A percentile compares a stretch with the other conserved stretches of the same genome.
Evolutionary conservation across 208 protist genomes (phyloP).

Genomic region (Acanthamoeba healyi): DNA sequence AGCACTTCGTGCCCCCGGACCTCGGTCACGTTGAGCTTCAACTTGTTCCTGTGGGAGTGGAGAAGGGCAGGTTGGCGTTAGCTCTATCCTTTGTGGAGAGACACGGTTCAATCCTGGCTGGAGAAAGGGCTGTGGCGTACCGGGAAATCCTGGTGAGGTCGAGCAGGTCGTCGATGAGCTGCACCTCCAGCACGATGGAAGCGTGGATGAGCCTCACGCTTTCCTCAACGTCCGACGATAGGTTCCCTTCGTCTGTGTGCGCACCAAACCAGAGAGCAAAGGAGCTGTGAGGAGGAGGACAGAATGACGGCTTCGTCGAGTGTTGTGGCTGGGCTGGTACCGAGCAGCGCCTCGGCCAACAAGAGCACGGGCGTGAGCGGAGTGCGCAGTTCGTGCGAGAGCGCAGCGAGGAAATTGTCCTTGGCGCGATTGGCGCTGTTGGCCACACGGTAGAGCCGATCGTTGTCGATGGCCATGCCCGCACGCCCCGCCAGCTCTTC

Average conservation of each 20-base stretch:
- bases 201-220: constrained; percentile 35
- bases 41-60: constrained; percentile 8
- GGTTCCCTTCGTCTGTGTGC: background rate
- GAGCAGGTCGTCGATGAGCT: constrained; percentile 71
- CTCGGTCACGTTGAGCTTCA: constrained; percentile 3
- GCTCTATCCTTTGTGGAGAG: too few relatives aligned
- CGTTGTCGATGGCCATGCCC: constrained; percentile 42
- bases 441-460: constrained; percentile 12
- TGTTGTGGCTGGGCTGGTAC: background rate
- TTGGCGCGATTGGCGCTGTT: constrained; percentile 50
- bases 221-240: background rate
- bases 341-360: background rate
- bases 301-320: too few relatives aligned
- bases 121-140: background rate
- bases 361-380: constrained; percentile 53
- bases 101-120: background rate
- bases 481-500: constrained; percentile 40
- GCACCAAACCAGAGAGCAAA: background rate
- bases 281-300: background rate
- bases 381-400: constrained; percentile 69
- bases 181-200: constrained; percentile 57
- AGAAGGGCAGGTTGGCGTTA: background rate
- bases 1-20: constrained; percentile 28
- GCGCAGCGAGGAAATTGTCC: constrained; percentile 66
- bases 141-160: constrained; percentile 67